Percentiles rank a stretch among this genome's conserved stretches.
Evolutionary conservation across 352 stramenopile genomes (phyloP).

Genomic region (Phytophthora sp.): DNA sequence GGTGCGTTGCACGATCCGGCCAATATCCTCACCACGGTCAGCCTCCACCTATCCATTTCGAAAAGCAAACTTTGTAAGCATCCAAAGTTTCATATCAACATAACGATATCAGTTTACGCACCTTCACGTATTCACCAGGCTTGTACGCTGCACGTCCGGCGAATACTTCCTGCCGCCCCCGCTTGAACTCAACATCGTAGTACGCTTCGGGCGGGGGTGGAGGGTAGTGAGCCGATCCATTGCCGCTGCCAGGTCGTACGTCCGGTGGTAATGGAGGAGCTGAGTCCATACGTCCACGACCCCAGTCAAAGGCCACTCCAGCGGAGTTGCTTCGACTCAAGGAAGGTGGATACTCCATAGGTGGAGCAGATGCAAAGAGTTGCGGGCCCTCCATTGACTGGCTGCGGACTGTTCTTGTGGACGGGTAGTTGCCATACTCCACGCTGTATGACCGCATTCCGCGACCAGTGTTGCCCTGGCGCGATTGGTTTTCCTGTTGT

Average conservation of each 20-base stretch:
- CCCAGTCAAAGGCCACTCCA: conserved; percentile 71
- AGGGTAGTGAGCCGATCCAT: conserved; percentile 46
- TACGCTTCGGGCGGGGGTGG: conserved; percentile 77
- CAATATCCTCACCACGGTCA: conserved; percentile 97
- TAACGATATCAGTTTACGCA: too few relatives aligned
- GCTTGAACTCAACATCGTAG: conserved; percentile 97
- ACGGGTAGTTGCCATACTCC: conserved; percentile 65
- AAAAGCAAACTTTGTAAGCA: too few relatives aligned
- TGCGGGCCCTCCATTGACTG: conserved; percentile 79
- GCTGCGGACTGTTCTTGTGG: conserved; percentile 65
- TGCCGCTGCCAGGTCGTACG: conserved; percentile 28
- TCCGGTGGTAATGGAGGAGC: conserved; percentile 75
- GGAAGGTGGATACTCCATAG: conserved; percentile 59
- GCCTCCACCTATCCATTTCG: conserved; percentile 92
- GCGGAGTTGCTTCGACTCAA: conserved; percentile 68
- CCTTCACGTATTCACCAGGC: conserved; percentile 95
- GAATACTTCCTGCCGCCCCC: conserved; percentile 91
- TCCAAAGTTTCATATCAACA: too few relatives aligned
- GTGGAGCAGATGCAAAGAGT: conserved; percentile 54
- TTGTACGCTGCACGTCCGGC: conserved; percentile 87
- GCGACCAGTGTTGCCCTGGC: conserved; percentile 49
- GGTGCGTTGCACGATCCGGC: conserved; percentile 91
- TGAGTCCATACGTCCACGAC: conserved; percentile 38
- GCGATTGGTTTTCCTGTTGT: conserved; percentile 60
- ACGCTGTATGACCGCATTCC: conserved; percentile 79